These are phyloP conservation scores for Huntiella abstrusa DNA, from an alignment of 2,329 filamentous ascomycete species.

Conservation along the genomic window DNA sequence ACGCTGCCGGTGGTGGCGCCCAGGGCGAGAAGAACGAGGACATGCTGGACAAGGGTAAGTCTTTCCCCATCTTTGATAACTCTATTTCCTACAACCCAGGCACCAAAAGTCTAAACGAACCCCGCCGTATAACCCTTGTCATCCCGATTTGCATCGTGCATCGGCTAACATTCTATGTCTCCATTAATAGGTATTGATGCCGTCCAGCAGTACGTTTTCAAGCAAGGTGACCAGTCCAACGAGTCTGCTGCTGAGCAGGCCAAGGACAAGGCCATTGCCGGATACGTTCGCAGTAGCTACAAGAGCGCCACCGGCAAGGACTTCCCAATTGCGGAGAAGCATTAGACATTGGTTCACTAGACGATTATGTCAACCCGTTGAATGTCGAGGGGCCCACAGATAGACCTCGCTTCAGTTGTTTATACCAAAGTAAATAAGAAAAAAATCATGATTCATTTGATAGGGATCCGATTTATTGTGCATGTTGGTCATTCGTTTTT, in stretches of 20 bases:
- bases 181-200: slow-evolving; percentile 45
- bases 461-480: too few species aligned
- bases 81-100: neutral
- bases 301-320: slow-evolving; percentile 50
- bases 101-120: neutral
- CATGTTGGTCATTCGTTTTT: too few species aligned
- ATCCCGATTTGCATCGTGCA: neutral
- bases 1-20: slow-evolving; percentile 49
- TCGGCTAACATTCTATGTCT: neutral
- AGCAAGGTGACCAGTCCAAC: slow-evolving; percentile 51
- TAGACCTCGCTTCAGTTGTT: too few species aligned
- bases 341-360: slow-evolving; percentile 14
- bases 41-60: slow-evolving; percentile 56
- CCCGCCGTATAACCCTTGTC: neutral
- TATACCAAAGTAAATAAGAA: too few species aligned
- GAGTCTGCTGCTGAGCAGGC: slow-evolving; percentile 59
- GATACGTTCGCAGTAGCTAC: slow-evolving; percentile 53
- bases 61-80: neutral
- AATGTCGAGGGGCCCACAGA: too few species aligned
- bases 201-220: slow-evolving; percentile 57
- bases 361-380: too few species aligned
- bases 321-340: slow-evolving; percentile 52
- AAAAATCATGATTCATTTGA: too few species aligned
- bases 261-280: slow-evolving; percentile 63
- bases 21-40: slow-evolving; percentile 71